phyloP scores from a whole-genome alignment of 2,329 filamentous ascomycete genomes.

The Cladosporium oxysporum region DNA sequence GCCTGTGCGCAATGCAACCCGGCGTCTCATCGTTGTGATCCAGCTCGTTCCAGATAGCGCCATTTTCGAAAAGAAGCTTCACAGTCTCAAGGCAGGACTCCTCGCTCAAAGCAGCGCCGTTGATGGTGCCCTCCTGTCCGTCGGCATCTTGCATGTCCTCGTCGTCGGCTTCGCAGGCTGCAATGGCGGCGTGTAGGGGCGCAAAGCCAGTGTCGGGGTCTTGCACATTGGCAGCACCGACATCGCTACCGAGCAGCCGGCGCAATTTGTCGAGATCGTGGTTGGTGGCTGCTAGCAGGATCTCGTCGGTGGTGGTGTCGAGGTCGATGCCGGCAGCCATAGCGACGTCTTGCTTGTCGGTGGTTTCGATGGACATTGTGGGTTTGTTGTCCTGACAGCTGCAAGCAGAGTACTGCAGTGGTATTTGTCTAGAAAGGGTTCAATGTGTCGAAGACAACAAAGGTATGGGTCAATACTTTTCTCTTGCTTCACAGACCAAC shows the following conservation, averaged over 20 bases:
- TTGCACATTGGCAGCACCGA: slow-evolving; percentile 69
- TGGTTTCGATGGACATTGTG: slow-evolving; percentile 12
- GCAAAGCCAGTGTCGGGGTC: slow-evolving; percentile 84
- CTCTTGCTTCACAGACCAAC: neutral
- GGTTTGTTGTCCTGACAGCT: neutral
- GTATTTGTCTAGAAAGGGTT: neutral
- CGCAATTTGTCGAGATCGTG: slow-evolving; percentile 70
- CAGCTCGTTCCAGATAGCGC: slow-evolving; percentile 97
- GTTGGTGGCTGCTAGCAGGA: slow-evolving; percentile 66
- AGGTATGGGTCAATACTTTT: neutral
- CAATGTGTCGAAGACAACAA: neutral
- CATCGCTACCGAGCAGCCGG: slow-evolving; percentile 60
- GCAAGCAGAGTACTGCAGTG: neutral
- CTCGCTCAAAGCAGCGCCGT: slow-evolving; percentile 42
- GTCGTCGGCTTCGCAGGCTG: slow-evolving; percentile 52
- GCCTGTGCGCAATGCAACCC: slow-evolving; percentile 73
- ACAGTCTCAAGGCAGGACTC: slow-evolving; percentile 68
- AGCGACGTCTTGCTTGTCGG: slow-evolving; percentile 20
- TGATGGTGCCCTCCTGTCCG: slow-evolving; percentile 37
- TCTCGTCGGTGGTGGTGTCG: slow-evolving; percentile 55
- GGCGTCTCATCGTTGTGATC: slow-evolving; percentile 86
- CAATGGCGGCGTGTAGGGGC: slow-evolving; percentile 86
- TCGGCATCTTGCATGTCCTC: slow-evolving; percentile 35
- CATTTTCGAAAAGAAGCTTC: slow-evolving; percentile 76
- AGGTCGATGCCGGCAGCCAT: slow-evolving; percentile 39